Evolutionary conservation across 306 rosid species (phyloP), one percentile per base, ranked within the genome.

Genomic region (Hylodesmum podocarpum): DNA sequence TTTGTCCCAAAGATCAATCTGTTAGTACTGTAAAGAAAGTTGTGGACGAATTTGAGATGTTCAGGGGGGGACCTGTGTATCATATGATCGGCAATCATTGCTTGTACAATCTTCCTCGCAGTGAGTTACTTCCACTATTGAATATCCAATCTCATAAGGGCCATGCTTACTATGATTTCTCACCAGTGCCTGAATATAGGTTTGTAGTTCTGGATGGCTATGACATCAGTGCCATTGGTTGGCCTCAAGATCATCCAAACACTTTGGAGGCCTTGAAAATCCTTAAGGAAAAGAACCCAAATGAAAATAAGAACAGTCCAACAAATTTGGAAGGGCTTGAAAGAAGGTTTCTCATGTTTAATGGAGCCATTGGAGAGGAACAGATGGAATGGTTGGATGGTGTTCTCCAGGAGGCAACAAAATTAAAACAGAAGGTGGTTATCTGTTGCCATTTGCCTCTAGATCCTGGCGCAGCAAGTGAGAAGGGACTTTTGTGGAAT

Each of bases 71-170:
- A 74, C 88, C 89, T 3, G 87, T 90, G 55, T 88, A 89, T 82
- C 97, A 94, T 83, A 77, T 92, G 92, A 83, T 94, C 70, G 98
- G 98, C 58, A 94, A 94, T 66, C 98, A 94, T 80, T 94, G 98
- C 76, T 91, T 94, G 47, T 94, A 92, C 86, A 94, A 92, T 85
- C 98, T 95, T 82, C 97, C 96, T 18, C 97, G 93, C 44, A 70
- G 76, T 69, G 58, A 84, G 47, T 86, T 95, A 47, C 93, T 95
- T 78, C 98, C 97, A 2, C 29, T 91, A 59, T 79, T 92, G 82
- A 90, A 89, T 64, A 91, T 92, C 76, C 88, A 84, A 67, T 76
- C 70, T 53, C 67, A 11, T 3, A 88, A 86, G 55, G 84, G 81
- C 14, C 73, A 36, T 73, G 96, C 97, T 80, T 90, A 90, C 83